A percentile compares a stretch with the other conserved stretches of the same genome.
phyloP scores from a whole-genome alignment of 257 asterid species.

The Capsicum baccatum region DNA sequence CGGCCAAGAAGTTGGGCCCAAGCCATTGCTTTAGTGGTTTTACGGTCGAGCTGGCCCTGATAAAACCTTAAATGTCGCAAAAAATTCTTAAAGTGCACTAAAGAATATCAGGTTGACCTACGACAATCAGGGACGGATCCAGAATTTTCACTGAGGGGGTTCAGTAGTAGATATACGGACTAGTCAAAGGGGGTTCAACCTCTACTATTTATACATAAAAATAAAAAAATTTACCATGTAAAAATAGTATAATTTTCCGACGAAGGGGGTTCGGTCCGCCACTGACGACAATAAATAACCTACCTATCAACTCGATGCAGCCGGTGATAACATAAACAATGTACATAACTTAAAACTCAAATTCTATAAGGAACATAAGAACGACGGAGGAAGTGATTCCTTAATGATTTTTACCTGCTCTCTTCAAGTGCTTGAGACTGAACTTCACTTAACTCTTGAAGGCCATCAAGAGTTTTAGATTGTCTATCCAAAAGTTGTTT shows the following conservation, averaged over 20 bases:
- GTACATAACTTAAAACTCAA: neutral
- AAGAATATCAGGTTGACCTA: neutral
- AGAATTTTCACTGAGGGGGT: too few species aligned
- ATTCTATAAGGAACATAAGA: neutral
- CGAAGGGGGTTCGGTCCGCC: neutral
- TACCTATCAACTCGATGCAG: neutral
- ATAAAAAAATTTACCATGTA: too few species aligned
- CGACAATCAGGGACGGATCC: too few species aligned
- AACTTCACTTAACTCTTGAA: slow-evolving; percentile 22
- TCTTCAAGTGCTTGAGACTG: slow-evolving; percentile 84
- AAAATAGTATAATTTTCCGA: too few species aligned
- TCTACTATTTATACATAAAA: too few species aligned
- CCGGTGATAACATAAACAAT: neutral
- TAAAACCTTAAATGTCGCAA: too few species aligned
- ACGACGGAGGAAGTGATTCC: neutral
- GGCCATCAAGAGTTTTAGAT: slow-evolving; percentile 64
- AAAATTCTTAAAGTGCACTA: neutral
- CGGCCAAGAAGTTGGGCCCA: too few species aligned
- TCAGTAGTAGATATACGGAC: too few species aligned
- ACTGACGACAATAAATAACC: neutral
- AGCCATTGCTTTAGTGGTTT: too few species aligned
- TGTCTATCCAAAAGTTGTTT: slow-evolving; percentile 73
- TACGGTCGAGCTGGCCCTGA: too few species aligned
- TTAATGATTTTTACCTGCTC: slow-evolving; percentile 57
- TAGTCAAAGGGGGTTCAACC: too few species aligned